A percentile compares a stretch with the other conserved stretches of the same genome.
phyloP scores from a whole-genome alignment of 768 basidiomycete species.

The Galerina marginata region DNA sequence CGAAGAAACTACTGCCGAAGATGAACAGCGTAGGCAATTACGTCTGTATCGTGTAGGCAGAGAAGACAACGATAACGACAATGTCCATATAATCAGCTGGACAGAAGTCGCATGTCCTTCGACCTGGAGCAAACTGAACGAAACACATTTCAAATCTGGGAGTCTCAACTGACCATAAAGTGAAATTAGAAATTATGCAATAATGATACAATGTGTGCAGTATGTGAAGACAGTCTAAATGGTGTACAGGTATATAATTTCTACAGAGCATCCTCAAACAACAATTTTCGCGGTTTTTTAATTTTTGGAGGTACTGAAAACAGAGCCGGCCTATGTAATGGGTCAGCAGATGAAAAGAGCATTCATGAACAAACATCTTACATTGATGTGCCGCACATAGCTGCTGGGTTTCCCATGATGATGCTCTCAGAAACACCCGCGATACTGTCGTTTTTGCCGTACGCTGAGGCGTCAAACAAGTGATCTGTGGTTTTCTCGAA shows the following conservation, averaged over 20 bases:
- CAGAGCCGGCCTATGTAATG: conserved; percentile 50
- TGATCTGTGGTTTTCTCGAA: conserved; percentile 99
- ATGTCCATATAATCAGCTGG: conserved; percentile 1
- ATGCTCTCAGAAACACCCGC: conserved; percentile 99
- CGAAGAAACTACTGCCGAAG: conserved; percentile 18
- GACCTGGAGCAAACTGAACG: not conserved
- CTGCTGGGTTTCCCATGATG: conserved; percentile 97
- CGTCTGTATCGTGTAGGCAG: conserved; percentile 17
- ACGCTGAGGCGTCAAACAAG: conserved; percentile 95
- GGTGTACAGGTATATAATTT: conserved; percentile 10
- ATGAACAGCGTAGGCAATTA: conserved; percentile 19
- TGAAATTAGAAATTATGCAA: conserved; percentile 18
- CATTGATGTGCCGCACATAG: conserved; percentile 95
- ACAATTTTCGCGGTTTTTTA: conserved; percentile 52
- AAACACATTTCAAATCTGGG: conserved; percentile 9
- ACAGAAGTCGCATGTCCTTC: conserved; percentile 1
- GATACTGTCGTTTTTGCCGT: conserved; percentile 93
- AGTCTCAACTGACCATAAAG: not conserved
- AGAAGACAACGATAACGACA: not conserved
- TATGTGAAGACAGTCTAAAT: conserved; percentile 7
- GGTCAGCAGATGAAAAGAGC: not conserved
- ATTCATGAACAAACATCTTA: conserved; percentile 40
- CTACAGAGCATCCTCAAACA: conserved; percentile 55
- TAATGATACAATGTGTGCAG: conserved; percentile 23
- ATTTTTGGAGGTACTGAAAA: conserved; percentile 49